Evolutionary conservation across 495 filamentous ascomycete genomes (phyloP).

Genomic region (Xylaria palmicola): DNA sequence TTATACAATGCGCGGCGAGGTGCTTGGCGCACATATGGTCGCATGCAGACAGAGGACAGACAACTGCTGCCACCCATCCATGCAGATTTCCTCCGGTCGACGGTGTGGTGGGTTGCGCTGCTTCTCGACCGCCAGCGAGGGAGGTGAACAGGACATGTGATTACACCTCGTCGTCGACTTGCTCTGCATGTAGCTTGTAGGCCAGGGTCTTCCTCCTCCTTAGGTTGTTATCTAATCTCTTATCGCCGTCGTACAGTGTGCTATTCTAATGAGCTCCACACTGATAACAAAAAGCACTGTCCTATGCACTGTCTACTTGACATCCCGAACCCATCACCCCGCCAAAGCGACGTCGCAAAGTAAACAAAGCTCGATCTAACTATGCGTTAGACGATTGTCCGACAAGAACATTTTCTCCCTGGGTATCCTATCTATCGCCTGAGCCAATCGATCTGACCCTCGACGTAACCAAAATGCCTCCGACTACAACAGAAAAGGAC

Average conservation of each 20-base stretch:
- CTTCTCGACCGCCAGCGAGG: not conserved
- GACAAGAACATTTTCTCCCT: no score
- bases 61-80: slow-evolving; percentile 31
- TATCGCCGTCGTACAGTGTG: not conserved
- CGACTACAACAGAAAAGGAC: slow-evolving; percentile 57
- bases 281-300: no score
- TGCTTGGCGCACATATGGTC: slow-evolving; percentile 38
- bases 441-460: not conserved
- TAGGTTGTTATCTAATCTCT: not conserved
- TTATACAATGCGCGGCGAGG: slow-evolving; percentile 40
- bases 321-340: slow-evolving; percentile 28
- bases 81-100: slow-evolving; percentile 20
- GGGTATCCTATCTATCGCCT: not conserved
- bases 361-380: slow-evolving; percentile 26
- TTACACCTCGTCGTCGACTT: no score
- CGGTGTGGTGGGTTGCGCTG: slow-evolving; percentile 5
- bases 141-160: no score
- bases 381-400: no score
- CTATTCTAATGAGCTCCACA: not conserved
- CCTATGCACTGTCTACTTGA: not conserved
- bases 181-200: no score
- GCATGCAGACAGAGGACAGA: slow-evolving; percentile 30
- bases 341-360: slow-evolving; percentile 25
- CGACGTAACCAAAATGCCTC: slow-evolving; percentile 21
- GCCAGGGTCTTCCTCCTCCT: no score